Evolutionary conservation across 768 basidiomycete genomes (phyloP).

Genomic region (Paxillus ammoniavirescens): DNA sequence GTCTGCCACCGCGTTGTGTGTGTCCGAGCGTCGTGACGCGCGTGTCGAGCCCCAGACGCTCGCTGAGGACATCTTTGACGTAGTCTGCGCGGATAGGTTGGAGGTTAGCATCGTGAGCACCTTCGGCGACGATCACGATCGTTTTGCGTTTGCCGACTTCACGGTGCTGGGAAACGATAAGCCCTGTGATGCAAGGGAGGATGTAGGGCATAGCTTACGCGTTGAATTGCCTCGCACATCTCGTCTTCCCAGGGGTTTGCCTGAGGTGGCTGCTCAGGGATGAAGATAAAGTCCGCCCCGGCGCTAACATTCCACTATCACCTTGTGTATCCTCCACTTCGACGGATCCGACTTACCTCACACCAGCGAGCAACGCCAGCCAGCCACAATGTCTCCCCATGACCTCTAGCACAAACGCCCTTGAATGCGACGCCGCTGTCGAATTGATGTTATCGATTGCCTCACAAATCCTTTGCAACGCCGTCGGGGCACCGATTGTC

Average conservation of each 20-base stretch:
- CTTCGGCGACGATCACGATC: constrained; percentile 97
- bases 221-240: constrained; percentile 84
- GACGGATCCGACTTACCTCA: constrained; percentile 54
- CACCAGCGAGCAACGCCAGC: constrained; percentile 90
- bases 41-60: constrained; percentile 89
- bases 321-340: neutral
- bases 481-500: constrained; percentile 96
- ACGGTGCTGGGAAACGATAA: constrained; percentile 63
- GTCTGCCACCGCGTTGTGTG: constrained; percentile 92
- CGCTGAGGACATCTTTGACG: constrained; percentile 85
- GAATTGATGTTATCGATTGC: constrained; percentile 98
- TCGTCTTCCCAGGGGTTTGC: constrained; percentile 83
- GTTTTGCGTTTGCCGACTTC: constrained; percentile 93
- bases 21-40: constrained; percentile 97
- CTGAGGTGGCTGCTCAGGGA: constrained; percentile 88
- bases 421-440: constrained; percentile 92
- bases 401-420: constrained; percentile 97
- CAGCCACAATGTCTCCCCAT: constrained; percentile 99
- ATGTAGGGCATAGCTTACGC: constrained; percentile 46
- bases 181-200: neutral
- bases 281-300: constrained; percentile 97
- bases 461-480: constrained; percentile 95
- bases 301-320: constrained; percentile 43
- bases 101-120: constrained; percentile 83
- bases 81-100: constrained; percentile 91